phyloP scores from a whole-genome alignment of 805 yeast species.

The Monosporozyma solicola region DNA sequence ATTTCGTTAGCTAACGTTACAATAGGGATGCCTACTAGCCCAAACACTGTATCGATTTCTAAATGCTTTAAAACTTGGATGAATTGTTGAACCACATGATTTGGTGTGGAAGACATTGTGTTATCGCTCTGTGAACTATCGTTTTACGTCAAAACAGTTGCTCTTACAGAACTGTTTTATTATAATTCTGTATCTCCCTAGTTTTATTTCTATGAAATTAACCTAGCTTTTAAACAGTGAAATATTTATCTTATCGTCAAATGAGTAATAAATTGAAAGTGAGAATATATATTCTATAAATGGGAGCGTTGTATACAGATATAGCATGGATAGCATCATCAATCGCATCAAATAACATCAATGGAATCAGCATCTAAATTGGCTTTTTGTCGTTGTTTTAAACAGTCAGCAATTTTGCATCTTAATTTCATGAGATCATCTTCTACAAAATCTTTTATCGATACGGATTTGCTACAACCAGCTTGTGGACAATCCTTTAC shows the following conservation, averaged over 20 bases:
- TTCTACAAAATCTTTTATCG: constrained; percentile 30
- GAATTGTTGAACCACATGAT: constrained; percentile 21
- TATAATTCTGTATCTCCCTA: not conserved
- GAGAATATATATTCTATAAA: not conserved
- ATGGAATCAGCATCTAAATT: constrained; percentile 3
- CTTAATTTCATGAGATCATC: constrained; percentile 52
- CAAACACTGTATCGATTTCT: constrained; percentile 52
- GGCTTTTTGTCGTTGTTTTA: not conserved
- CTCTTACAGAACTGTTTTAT: not conserved
- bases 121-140: not conserved
- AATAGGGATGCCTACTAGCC: constrained; percentile 69
- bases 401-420: constrained; percentile 30
- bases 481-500: constrained; percentile 51
- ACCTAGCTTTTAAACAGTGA: not conserved
- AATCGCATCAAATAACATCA: constrained; percentile 3
- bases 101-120: not conserved
- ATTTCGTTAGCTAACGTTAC: constrained; percentile 61
- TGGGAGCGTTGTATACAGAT: not conserved
- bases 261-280: not conserved
- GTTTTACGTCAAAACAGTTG: too few relatives aligned
- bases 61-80: constrained; percentile 40
- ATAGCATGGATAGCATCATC: not conserved
- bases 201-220: not conserved
- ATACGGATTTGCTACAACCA: constrained; percentile 37
- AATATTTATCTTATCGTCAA: not conserved